Evolutionary conservation across 768 basidiomycete species (phyloP).

Genomic region (Chalciporus pseudorubinellus): DNA sequence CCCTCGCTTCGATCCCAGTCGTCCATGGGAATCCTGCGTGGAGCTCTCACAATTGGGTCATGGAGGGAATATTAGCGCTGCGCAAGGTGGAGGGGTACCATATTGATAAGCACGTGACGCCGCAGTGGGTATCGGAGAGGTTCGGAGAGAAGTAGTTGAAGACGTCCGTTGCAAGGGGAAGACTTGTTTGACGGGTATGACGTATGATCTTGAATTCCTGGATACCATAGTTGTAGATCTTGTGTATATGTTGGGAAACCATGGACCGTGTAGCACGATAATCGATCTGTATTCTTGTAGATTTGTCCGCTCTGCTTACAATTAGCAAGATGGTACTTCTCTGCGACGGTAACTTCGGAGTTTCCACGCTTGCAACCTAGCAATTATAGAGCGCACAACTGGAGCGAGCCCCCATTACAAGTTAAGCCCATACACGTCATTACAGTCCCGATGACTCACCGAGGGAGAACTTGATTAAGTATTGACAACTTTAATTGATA

Average conservation of each 20-base stretch:
- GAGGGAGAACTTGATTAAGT: constrained; percentile 5
- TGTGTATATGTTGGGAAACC: constrained; percentile 18
- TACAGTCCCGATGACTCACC: constrained; percentile 18
- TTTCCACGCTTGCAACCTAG: constrained; percentile 17
- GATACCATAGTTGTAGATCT: constrained; percentile 24
- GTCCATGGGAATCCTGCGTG: constrained; percentile 27
- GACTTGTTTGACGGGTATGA: constrained; percentile 3
- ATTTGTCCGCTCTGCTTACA: constrained; percentile 12
- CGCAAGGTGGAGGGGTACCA: constrained; percentile 28
- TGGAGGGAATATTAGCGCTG: constrained; percentile 30
- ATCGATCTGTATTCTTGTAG: constrained; percentile 26
- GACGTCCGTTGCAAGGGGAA: background rate
- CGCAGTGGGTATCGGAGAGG: constrained; percentile 29
- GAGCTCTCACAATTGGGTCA: constrained; percentile 31
- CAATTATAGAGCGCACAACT: constrained; percentile 11
- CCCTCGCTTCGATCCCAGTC: constrained; percentile 27
- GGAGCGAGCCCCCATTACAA: constrained; percentile 6
- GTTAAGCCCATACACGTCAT: constrained; percentile 13
- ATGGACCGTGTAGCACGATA: constrained; percentile 12
- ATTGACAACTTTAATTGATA: constrained; percentile 4
- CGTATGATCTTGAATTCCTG: constrained; percentile 9
- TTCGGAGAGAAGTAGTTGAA: constrained; percentile 25
- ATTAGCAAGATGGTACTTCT: constrained; percentile 6
- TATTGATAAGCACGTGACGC: constrained; percentile 30
- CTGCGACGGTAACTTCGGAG: constrained; percentile 14